phyloP scores from a whole-genome alignment of 225 moss, liverwort and hornwort genomes.

The Asterella californica region DNA sequence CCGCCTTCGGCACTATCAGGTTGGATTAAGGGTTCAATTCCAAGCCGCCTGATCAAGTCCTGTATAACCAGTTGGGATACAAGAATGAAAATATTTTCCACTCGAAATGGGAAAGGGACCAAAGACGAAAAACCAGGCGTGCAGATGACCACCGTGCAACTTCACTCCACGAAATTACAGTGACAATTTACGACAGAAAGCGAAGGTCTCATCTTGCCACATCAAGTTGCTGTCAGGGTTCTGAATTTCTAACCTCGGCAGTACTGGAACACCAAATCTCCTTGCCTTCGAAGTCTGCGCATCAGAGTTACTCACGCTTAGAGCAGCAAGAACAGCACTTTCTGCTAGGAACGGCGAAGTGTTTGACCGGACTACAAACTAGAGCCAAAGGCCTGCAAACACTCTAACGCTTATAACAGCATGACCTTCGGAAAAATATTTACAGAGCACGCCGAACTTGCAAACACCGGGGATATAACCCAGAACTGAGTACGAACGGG shows the following conservation, averaged over 20 bases:
- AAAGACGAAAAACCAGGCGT: not conserved
- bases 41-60: slow-evolving; percentile 89
- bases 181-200: not conserved
- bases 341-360: not conserved
- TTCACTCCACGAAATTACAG: not conserved
- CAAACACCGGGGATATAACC: not conserved
- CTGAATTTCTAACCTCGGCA: slow-evolving; percentile 51
- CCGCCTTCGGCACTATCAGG: slow-evolving; percentile 49
- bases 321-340: not conserved
- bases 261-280: slow-evolving; percentile 76
- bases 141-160: not conserved
- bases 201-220: not conserved
- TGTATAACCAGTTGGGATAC: slow-evolving; percentile 28
- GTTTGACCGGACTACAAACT: slow-evolving; percentile 10
- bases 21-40: slow-evolving; percentile 82
- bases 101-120: not conserved
- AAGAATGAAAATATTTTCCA: not conserved
- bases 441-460: not conserved
- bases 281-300: slow-evolving; percentile 79
- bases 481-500: not conserved
- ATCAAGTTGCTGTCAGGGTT: not conserved
- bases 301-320: slow-evolving; percentile 9
- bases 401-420: not conserved
- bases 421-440: not conserved
- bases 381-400: not conserved